Evolutionary conservation across 2,329 filamentous ascomycete genomes (phyloP), one percentile per base, ranked within the genome.

Genomic region (Periconia sp.): DNA sequence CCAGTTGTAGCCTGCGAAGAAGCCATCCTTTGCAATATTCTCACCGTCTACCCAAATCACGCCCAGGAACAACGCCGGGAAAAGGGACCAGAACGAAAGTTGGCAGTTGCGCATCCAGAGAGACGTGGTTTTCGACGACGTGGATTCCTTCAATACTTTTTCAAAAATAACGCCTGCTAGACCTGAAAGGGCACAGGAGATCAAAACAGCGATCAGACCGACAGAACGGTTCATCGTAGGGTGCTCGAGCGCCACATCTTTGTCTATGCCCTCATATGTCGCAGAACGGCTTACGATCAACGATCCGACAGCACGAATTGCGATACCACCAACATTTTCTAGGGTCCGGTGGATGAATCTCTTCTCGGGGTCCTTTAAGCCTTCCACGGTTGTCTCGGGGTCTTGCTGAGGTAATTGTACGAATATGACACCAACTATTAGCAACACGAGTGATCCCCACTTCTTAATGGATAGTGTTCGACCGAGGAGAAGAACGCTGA

Each of bases 51-150:
- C 88, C 73, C 89, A 88, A 3, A 95, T 73, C 5, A 97, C 86
- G 1, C 92, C 94, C 38, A 95, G 79, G 43, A 97, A 84, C 0
- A 96, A 77, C 1, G 92, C 88, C 0, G 92, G 90, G 59, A 96
- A 92, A 1, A 97, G 77, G 1, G 92, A 96, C 74, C 96, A 99
- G 64, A 96, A 89, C 1, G 91, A 92, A 17, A 99, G 77, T 69
- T 99, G 94, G 33, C 96, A 87, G 66, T 97, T 99, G 49, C 94
- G 86, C 30, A 94, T 86, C 94, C 94, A 99, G 11, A 97, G 79
- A 1, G 89, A 92, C 5, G 86, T 86, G 9, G 84, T 85, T 34
- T 84, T 80, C 2, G 80, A 79, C 11, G 12, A 11, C 36, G 36
- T 21, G n/a, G 88, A 87, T 54, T 96, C 88, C 68, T 95, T 96